Evolutionary conservation across 371 early-diverging fungal species (phyloP), one percentile per base, ranked within the genome.

Genomic region (Lichtheimia corymbifera): DNA sequence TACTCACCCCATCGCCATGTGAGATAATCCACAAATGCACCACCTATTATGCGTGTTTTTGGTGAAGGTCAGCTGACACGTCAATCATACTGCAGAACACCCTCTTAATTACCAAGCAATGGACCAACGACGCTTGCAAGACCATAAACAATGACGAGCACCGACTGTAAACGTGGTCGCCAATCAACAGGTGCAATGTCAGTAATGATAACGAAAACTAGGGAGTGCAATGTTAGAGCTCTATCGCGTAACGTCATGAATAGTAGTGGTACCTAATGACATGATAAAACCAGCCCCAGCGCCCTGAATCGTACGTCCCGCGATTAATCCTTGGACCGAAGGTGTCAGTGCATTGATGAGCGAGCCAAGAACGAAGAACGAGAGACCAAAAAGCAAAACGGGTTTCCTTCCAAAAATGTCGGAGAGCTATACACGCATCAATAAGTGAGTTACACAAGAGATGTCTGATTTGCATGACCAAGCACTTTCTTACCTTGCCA

Each of bases 61-160:
- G 35, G 28, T 28, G 7, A 4, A 28, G 28, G 28, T 35, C 11
- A 35, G 35, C 35, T 11, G 11, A 6, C 9, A 35, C 9, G 35
- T 35, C 35, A 35, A 35, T 1, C 11, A 35, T 35, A 9, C 11
- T 9, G 11, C 9, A 35, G 6, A 35, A 2, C 11, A 11, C 35
- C 11, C 9, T 35, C 9, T 35, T 35, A 35, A 5, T 9, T 11
- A 35, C 35, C 78, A 35, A 74, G 58, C 43, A 78, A 66, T 2
- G 93, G 93, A 13, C 93, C 93, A 13, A 88, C 68, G 0, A 89
- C 88, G 28, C 84, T 84, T 0, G 91, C 83, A n/a, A 90, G 50
- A 13, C 88, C 88, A 65, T 87, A 91, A 17, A 87, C 81, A 40
- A 77, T 81, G 50, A 80, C 75, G 27, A 86, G 69, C 49, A 83